phyloP scores from a whole-genome alignment of 2,329 filamentous ascomycete species.

The Cladorrhinum sp. region DNA sequence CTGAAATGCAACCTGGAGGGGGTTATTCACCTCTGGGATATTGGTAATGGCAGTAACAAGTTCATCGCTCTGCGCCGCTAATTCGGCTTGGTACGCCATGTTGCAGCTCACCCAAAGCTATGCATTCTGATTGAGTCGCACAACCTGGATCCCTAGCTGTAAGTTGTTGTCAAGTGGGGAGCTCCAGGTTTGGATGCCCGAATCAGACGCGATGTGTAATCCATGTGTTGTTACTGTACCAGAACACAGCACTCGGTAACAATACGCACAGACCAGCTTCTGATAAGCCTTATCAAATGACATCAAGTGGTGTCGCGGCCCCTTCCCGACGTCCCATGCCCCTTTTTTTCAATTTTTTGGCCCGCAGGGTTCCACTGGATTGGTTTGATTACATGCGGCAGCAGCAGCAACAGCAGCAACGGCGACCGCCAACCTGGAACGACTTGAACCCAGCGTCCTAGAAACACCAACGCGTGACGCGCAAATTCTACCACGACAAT shows the following conservation, averaged over 20 bases:
- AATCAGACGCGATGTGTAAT: conserved; percentile 8
- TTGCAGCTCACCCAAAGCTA: conserved; percentile 5
- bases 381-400: conserved; percentile 3
- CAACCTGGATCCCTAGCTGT: background rate
- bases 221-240: no score
- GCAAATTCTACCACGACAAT: background rate
- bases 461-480: background rate
- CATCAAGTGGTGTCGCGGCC: background rate
- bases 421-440: background rate
- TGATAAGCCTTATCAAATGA: conserved; percentile 4
- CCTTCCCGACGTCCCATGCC: background rate
- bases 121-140: conserved; percentile 20
- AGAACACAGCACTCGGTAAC: background rate
- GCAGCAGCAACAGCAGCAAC: background rate
- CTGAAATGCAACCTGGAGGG: background rate
- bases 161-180: background rate
- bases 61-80: conserved; percentile 65
- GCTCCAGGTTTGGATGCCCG: background rate
- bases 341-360: conserved; percentile 10
- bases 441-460: background rate
- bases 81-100: conserved; percentile 70
- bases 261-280: background rate
- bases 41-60: conserved; percentile 64
- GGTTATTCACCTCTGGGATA: conserved; percentile 47
- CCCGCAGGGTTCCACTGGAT: conserved; percentile 7